Evolutionary conservation across 2,329 filamentous ascomycete genomes (phyloP), one percentile per base, ranked within the genome.

Genomic region (Pseudogymnoascus destructans): DNA sequence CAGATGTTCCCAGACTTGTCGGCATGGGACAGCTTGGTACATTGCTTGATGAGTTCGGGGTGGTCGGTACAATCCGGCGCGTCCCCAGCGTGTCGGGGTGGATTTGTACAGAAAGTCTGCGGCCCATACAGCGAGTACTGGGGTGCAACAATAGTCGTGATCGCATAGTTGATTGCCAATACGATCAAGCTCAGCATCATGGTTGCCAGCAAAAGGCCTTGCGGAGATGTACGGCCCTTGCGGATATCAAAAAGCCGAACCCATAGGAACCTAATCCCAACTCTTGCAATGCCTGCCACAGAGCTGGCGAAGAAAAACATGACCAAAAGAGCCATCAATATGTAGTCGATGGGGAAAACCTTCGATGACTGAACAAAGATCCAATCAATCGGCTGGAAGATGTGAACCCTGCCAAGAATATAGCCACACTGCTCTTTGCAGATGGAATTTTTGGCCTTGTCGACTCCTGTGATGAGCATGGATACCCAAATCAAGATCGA

Each of bases 261-360:
- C 93, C 93, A 98, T 57, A 98, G 80, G 77, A 98, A 95, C 63
- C 93, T 87, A 66, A 98, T 95, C 49, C 93, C 93, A 59, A 96
- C 81, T 1, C 83, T 81, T 3, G 90, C 87, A 57, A 97, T 83
- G 13, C 93, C 93, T 1, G 89, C 81, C 57, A 98, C 85, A 8
- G 90, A 91, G 66, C 88, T 86, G 72, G 81, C 84, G 74, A 98
- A 97, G 70, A 98, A 84, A 65, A 96, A 81, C 1, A 97, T 74
- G 0, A 95, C 82, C 7, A 98, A 74, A 1, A 95, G 74, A 0
- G 89, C 82, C 78, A 95, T 95, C 57, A 98, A 78, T 30, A 93
- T 74, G 70, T 97, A 97, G 74, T 98, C 93, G 62, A 95, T 77
- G 0, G 93, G 93, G 74, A 96, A 97, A 1, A 86, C 82, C 66